Base-by-base conservation (phyloP, 208 protist genomes). In the Acanthamoeba rhysodes region DNA sequence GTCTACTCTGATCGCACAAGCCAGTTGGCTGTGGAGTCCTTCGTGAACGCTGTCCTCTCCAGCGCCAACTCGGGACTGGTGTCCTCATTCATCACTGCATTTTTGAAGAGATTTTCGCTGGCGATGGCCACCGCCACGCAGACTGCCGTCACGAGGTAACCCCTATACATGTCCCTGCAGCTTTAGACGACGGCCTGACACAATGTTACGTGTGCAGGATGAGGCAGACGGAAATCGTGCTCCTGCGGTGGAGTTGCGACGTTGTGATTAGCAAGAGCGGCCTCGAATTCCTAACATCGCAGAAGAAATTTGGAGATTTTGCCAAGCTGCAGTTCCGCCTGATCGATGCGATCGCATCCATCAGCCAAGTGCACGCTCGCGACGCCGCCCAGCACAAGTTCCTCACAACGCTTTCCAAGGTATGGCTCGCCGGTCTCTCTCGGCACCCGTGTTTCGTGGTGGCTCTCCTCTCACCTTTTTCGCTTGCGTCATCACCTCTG, bases 231-330 rank as follows among this genome's bases (percentile, higher is more conserved):
- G 80, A 94, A 55, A 94, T 94, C 41, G 88, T 78, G 1, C 66
- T 80, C 41, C 70, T 94, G 57, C 88, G 88, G 62, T 94, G 88
- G 88, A 94, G 88, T 41, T 94, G 88, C 50, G 88, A 94, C 70
- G 88, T 94, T 16, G 64, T 80, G 70, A 64, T 94, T 41, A 80
- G 88, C 88, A 12, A 94, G 66, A 50, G 29, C 18, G 88, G 66
- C 37, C 53, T 94, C 70, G 88, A 94, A 41, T 94, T 94, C 70
- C 70, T 94, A 45, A 94, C 88, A 78, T 72, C 88, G 45, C 88
- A 94, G 88, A 94, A 94, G 88, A 94, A 94, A 41, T 94, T 94
- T 94, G 88, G 88, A 34, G 88, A 94, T 78, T 94, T 94, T 94
- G 88, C 88, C 62, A 94, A 80, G 88, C 45, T 80, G 22, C 88